Conservation (phyloP, 192 early-diverging fungal genomes). For the Irineochytrium annulatum region DNA sequence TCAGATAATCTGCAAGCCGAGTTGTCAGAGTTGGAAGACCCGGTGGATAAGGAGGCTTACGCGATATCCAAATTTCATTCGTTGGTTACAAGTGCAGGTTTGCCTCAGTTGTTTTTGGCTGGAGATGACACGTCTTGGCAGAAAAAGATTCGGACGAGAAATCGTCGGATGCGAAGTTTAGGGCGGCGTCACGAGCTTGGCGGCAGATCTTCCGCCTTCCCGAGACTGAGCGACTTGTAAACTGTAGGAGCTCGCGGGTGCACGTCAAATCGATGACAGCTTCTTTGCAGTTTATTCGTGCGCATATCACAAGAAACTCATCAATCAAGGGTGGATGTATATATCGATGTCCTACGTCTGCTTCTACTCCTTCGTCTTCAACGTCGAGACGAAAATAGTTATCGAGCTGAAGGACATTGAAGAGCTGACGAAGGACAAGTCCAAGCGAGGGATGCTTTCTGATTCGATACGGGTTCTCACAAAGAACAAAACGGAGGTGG, state of each 20-base stretch:
- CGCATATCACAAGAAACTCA: slow-evolving; percentile 73
- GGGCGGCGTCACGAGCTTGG: slow-evolving; percentile 82
- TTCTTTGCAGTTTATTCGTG: slow-evolving; percentile 77
- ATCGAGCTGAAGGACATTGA: slow-evolving; percentile 91
- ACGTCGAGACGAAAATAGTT: slow-evolving; percentile 86
- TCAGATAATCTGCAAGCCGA: slow-evolving; percentile 73
- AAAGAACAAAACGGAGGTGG: slow-evolving; percentile 74
- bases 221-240: slow-evolving; percentile 81
- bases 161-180: slow-evolving; percentile 78
- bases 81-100: slow-evolving; percentile 75
- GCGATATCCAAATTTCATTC: slow-evolving; percentile 88
- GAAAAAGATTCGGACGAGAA: slow-evolving; percentile 75
- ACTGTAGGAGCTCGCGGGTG: slow-evolving; percentile 52
- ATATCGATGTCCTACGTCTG: slow-evolving; percentile 87
- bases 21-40: slow-evolving; percentile 68
- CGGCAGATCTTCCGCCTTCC: slow-evolving; percentile 81
- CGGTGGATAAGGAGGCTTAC: slow-evolving; percentile 77
- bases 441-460: slow-evolving; percentile 83
- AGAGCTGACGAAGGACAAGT: slow-evolving; percentile 80
- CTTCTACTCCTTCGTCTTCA: slow-evolving; percentile 94
- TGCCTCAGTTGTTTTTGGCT: background rate
- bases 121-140: slow-evolving; percentile 18
- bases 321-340: slow-evolving; percentile 97
- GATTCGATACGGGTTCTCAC: slow-evolving; percentile 85
- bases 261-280: background rate